Conservation (phyloP, 768 basidiomycete genomes). For the Serpula lacrymans region DNA sequence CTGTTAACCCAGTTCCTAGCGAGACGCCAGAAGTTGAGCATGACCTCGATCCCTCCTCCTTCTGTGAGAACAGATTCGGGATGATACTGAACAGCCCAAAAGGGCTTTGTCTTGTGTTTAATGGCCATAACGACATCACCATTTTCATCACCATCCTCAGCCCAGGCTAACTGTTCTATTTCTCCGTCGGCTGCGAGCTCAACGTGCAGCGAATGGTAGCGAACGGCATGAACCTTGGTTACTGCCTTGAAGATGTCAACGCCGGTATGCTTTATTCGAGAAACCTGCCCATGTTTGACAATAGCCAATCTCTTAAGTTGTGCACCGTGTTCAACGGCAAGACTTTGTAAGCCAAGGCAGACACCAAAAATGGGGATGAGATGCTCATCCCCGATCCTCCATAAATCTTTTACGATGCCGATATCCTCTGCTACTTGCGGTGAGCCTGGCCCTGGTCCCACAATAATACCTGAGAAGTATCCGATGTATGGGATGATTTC, state of each 20-base stretch:
- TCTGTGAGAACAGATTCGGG: conserved; percentile 79
- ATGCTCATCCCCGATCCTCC: conserved; percentile 52
- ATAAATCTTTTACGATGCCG: conserved; percentile 67
- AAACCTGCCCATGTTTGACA: conserved; percentile 82
- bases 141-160: conserved; percentile 63
- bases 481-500: conserved; percentile 51
- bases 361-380: conserved; percentile 78
- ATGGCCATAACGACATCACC: conserved; percentile 73
- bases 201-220: conserved; percentile 79
- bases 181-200: conserved; percentile 42
- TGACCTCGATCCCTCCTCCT: conserved; percentile 62
- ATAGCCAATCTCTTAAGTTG: conserved; percentile 51
- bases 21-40: conserved; percentile 73
- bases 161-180: conserved; percentile 70
- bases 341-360: conserved; percentile 78
- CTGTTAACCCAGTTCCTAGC: conserved; percentile 54
- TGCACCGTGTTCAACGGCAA: conserved; percentile 64
- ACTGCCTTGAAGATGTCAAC: conserved; percentile 61
- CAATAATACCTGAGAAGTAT: conserved; percentile 64
- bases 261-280: conserved; percentile 54
- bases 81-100: conserved; percentile 90
- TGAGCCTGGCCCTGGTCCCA: conserved; percentile 82
- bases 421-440: conserved; percentile 60
- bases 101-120: conserved; percentile 60
- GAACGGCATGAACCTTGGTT: conserved; percentile 54